Evolutionary conservation across 257 asterid genomes (phyloP), one percentile per base, ranked within the genome.

Genomic region (Ophiorrhiza pumila): DNA sequence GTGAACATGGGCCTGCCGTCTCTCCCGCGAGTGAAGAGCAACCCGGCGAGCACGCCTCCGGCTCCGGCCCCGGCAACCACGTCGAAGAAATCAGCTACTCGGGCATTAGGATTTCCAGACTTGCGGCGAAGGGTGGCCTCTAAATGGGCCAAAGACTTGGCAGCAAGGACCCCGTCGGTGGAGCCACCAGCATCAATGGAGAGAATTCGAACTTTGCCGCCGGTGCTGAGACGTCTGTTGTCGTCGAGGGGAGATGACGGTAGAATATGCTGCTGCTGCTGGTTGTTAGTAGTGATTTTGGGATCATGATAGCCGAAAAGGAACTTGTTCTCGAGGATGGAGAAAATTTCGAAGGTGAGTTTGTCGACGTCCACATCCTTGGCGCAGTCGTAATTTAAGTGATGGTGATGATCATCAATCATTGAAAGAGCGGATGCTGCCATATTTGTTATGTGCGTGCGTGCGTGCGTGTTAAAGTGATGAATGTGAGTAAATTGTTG

Each of bases 311-410:
- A 74, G 14, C 96, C 96, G 37, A 92, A 92, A 55, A 92, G 91
- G 85, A 92, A 92, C 18, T 92, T 92, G 83, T 87, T 92, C 60
- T 92, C 98, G 0, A 92, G 96, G 58, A 92, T 88, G 52, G 98
- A 86, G 85, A 92, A 92, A 31, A 92, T 92, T 72, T 92, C 88
- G 68, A 77, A 82, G 32, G 94, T 86, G 45, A 88, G 87, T 49
- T 82, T 79, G 73, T 87, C 89, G 17, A 68, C 81, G 8, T 79
- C 87, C 4, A 18, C 49, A 5, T 39, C 7, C 4, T 37, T 37
- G 42, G 3, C 7, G 42, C 7, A 2, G 42, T 37, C 7, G 42
- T 37, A 2, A 6, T 37, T 37, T 3, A 2, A 37, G 7, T 37
- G 42, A 37, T 37, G 42, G 7, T 3, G 42, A 37, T 23, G 14